Percentiles rank a stretch among this genome's conserved stretches.
Conservation (phyloP, 176 grass and related monocot genomes). For the Stipa capillata region DNA sequence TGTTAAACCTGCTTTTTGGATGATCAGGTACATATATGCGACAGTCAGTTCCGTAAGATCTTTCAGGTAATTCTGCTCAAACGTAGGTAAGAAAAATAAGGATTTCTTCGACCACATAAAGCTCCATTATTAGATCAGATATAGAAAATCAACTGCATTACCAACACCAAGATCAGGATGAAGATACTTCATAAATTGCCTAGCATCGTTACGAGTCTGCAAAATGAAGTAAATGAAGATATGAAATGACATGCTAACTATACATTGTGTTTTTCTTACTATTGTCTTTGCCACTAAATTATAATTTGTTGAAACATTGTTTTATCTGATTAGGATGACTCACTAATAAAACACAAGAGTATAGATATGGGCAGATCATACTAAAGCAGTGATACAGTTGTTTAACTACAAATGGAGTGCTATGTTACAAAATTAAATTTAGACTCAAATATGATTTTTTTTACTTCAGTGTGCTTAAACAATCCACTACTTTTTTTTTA, state of each 20-base stretch:
- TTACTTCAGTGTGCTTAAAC: neutral
- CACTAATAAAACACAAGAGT: neutral
- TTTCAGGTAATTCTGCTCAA: constrained; percentile 92
- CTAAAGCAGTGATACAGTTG: neutral
- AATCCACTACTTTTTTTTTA: neutral
- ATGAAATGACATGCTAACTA: neutral
- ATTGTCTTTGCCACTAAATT: neutral
- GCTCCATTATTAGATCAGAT: neutral
- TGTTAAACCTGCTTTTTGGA: constrained; percentile 95
- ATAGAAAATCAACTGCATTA: constrained; percentile 41
- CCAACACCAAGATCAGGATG: constrained; percentile 91
- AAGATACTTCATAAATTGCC: constrained; percentile 95
- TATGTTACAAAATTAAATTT: neutral
- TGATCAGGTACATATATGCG: constrained; percentile 97
- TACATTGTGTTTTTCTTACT: neutral
- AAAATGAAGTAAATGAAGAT: neutral
- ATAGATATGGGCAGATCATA: constrained; percentile 1
- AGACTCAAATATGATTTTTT: neutral
- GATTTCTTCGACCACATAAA: constrained; percentile 12
- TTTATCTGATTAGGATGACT: neutral
- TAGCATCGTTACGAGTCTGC: constrained; percentile 91
- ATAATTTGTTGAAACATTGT: neutral
- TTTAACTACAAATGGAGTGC: neutral
- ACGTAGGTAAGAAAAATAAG: constrained; percentile 15
- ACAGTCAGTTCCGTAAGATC: constrained; percentile 92